phyloP scores from a whole-genome alignment of 2,329 filamentous ascomycete genomes.

The Hymenoscyphus repandus region DNA sequence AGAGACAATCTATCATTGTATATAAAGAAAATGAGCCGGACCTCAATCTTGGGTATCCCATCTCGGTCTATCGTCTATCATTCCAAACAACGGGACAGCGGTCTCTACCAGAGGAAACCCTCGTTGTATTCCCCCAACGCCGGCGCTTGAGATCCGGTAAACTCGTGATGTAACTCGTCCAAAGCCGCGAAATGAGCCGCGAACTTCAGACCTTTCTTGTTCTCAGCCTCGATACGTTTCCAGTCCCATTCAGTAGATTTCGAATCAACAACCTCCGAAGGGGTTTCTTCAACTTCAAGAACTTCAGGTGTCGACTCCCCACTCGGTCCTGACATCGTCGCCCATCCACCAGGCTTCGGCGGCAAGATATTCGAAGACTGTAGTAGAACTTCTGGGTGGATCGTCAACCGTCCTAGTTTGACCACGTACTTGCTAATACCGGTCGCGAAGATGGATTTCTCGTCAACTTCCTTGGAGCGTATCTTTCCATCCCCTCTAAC shows the following conservation, averaged over 20 bases:
- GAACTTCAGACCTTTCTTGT: constrained; percentile 49
- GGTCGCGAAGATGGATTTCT: constrained; percentile 64
- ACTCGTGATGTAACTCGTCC: constrained; percentile 43
- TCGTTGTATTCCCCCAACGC: constrained; percentile 29
- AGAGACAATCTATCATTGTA: not conserved
- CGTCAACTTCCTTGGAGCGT: constrained; percentile 37
- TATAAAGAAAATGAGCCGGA: not conserved
- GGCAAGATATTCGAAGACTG: constrained; percentile 70
- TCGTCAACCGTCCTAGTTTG: constrained; percentile 75
- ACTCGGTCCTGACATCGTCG: constrained; percentile 30
- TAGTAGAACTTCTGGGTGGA: constrained; percentile 75
- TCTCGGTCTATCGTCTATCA: constrained; percentile 3
- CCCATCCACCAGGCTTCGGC: constrained; percentile 62
- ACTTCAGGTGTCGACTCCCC: constrained; percentile 25
- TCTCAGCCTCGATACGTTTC: constrained; percentile 49
- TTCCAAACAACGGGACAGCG: not conserved
- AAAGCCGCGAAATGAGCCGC: constrained; percentile 52
- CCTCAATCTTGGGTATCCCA: not conserved
- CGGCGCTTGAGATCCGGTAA: constrained; percentile 28
- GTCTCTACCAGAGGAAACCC: constrained; percentile 26
- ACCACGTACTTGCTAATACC: constrained; percentile 77
- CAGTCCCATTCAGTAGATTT: constrained; percentile 45
- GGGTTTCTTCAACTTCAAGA: constrained; percentile 11
- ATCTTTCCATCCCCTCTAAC: constrained; percentile 34
- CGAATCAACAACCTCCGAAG: not conserved